Evolutionary conservation across 202 grass and related monocot species (phyloP).

Genomic region (Setaria italica): DNA sequence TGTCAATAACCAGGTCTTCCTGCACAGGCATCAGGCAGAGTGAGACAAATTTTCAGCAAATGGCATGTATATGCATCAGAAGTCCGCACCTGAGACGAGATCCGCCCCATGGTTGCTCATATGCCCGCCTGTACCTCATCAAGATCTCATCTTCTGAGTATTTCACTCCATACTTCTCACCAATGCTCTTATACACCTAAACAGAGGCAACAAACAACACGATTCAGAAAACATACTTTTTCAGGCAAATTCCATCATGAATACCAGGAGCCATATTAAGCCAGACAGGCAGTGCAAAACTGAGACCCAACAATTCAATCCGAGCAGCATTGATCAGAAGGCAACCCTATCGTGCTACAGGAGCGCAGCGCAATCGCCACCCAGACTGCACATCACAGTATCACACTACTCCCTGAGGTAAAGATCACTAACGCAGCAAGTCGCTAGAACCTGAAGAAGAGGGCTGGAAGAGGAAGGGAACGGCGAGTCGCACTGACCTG

Average conservation of each 20-base stretch:
- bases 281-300: not conserved
- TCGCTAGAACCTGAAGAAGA: not conserved
- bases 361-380: not conserved
- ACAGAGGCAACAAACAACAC: constrained; percentile 1
- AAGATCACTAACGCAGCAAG: not conserved
- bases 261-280: not conserved
- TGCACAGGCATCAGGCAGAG: not conserved
- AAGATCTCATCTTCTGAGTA: constrained; percentile 85
- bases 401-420: not conserved
- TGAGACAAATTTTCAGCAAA: not conserved
- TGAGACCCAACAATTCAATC: not conserved
- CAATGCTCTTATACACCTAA: constrained; percentile 86
- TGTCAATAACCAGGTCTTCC: not conserved
- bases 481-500: constrained; percentile 46
- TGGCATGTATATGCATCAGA: not conserved
- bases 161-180: constrained; percentile 85
- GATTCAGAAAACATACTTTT: not conserved
- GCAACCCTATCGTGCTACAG: not conserved
- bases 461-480: not conserved
- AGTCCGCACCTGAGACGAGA: constrained; percentile 69
- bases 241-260: not conserved
- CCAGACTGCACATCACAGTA: not conserved
- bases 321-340: not conserved
- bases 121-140: constrained; percentile 70
- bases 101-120: constrained; percentile 82